Conservation (phyloP, 2,329 filamentous ascomycete genomes). For the Stachybotrys echinatus region DNA sequence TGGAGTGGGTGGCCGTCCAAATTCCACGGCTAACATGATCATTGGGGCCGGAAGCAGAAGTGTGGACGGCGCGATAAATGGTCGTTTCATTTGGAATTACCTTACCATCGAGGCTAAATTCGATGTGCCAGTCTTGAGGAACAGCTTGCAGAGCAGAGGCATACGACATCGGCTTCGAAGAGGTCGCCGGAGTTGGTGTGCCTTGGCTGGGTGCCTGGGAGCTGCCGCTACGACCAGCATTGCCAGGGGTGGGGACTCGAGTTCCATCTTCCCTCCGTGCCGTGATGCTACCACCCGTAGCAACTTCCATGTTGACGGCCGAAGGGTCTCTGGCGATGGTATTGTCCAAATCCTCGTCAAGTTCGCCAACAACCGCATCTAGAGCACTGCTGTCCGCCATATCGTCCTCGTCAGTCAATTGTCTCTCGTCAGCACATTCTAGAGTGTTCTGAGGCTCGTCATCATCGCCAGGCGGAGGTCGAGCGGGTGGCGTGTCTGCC, state of each 20-base stretch:
- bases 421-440: slow-evolving; percentile 90
- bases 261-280: slow-evolving; percentile 91
- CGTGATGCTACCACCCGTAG: slow-evolving; percentile 78
- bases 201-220: slow-evolving; percentile 32
- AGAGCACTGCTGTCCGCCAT: slow-evolving; percentile 63
- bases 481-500: slow-evolving; percentile 44
- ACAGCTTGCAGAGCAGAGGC: slow-evolving; percentile 74
- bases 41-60: slow-evolving; percentile 42
- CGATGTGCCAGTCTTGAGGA: slow-evolving; percentile 94
- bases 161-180: slow-evolving; percentile 71
- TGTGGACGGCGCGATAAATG: slow-evolving; percentile 90
- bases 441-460: slow-evolving; percentile 65
- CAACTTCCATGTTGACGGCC: slow-evolving; percentile 88
- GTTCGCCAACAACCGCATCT: slow-evolving; percentile 83
- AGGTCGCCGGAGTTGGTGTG: slow-evolving; percentile 43
- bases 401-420: slow-evolving; percentile 67
- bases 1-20: slow-evolving; percentile 85
- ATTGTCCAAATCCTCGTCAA: slow-evolving; percentile 80
- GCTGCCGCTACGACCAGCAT: slow-evolving; percentile 41
- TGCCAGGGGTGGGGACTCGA: slow-evolving; percentile 74
- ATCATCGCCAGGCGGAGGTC: slow-evolving; percentile 50
- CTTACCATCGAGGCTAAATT: slow-evolving; percentile 84
- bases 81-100: slow-evolving; percentile 87
- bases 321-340: slow-evolving; percentile 62
- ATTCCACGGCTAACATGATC: slow-evolving; percentile 71